Evolutionary conservation across 2,329 filamentous ascomycete genomes (phyloP), one percentile per base, ranked within the genome.

Genomic region (Cercospora citrullina): DNA sequence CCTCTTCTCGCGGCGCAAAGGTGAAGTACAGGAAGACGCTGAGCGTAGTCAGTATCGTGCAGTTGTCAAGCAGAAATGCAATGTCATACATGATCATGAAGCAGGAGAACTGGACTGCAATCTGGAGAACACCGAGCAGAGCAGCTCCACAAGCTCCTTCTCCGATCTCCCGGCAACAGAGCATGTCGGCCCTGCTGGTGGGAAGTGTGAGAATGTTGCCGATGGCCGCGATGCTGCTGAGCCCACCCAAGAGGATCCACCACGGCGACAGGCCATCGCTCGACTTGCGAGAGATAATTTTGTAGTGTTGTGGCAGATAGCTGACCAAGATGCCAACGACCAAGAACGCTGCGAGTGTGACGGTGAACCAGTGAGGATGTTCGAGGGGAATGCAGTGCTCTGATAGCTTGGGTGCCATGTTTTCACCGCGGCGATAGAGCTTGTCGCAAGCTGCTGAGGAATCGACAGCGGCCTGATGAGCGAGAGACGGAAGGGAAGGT

Each of bases 261-360:
- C 94, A 95, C 8, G 95, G 94, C 31, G 94, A 97, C 70, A 99
- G 94, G 70, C 95, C 95, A 79, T 96, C 94, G 23, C 94, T 96
- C 14, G 92, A 95, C 69, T 90, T 88, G 65, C 93, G 88, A 48
- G 87, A 84, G 73, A 97, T 92, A 80, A 99, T 98, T 76, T 95
- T 93, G 79, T 91, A 87, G 81, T 98, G 94, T 79, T 99, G 95
- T 0, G 95, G 95, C 2, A 98, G 86, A 82, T 99, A 99, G 36
- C 94, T 98, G 67, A 96, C 82, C 69, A 97, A 84, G 75, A 98
- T 94, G 66, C 94, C 94, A 74, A 96, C 78, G 69, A 98, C 85
- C 73, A 98, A 92, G 75, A 96, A 80, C 70, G 70, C 68, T 58
- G 76, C 76, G 30, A 78, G 74, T 12, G 60, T 60, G 57, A 72